phyloP scores from a whole-genome alignment of 2,329 filamentous ascomycete genomes.

The Arthrocladium fulminans region DNA sequence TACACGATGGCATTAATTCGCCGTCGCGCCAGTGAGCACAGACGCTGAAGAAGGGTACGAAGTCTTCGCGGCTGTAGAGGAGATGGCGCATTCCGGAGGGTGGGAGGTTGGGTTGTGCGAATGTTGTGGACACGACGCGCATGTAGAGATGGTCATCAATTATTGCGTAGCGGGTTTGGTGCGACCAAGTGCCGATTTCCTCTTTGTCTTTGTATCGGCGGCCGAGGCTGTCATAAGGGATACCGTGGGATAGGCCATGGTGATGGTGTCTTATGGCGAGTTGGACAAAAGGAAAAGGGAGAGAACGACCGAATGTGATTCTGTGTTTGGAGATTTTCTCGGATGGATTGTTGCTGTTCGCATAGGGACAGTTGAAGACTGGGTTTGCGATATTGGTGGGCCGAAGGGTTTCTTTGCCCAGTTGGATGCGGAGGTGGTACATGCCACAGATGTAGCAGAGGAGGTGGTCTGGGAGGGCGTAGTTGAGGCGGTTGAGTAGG shows the following conservation, averaged over 20 bases:
- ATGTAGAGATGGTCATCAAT: constrained; percentile 48
- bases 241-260: constrained; percentile 42
- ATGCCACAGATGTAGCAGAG: constrained; percentile 50
- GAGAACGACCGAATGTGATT: constrained; percentile 45
- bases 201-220: constrained; percentile 46
- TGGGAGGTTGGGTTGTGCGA: constrained; percentile 45
- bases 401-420: constrained; percentile 46
- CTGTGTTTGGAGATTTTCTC: constrained; percentile 42
- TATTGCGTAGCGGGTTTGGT: constrained; percentile 47
- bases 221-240: constrained; percentile 38
- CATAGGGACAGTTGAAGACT: constrained; percentile 48
- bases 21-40: constrained; percentile 57
- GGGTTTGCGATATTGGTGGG: constrained; percentile 48
- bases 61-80: constrained; percentile 49
- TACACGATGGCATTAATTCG: constrained; percentile 50
- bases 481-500: constrained; percentile 46
- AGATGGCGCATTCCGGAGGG: constrained; percentile 46
- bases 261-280: constrained; percentile 43
- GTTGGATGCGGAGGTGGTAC: constrained; percentile 47
- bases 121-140: constrained; percentile 48
- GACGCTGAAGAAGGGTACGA: constrained; percentile 53
- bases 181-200: constrained; percentile 39
- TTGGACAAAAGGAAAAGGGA: constrained; percentile 52
- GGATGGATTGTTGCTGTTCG: constrained; percentile 35
- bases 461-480: constrained; percentile 45